phyloP scores from a whole-genome alignment of 73 alveolate genomes.

The Stentor roeselii region DNA sequence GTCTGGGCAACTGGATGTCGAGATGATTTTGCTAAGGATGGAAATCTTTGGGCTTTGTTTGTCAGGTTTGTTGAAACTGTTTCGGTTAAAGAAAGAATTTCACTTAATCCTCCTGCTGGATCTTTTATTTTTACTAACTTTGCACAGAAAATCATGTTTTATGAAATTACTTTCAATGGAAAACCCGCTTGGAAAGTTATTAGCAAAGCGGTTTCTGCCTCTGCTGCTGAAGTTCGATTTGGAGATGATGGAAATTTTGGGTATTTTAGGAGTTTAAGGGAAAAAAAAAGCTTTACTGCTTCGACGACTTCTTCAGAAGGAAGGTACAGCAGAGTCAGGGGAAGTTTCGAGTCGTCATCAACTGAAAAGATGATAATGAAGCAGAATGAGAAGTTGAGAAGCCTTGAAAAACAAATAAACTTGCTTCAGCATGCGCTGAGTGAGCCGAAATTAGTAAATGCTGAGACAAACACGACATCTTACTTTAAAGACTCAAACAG shows the following conservation, averaged over 20 bases:
- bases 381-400: not conserved
- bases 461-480: conserved; percentile 10
- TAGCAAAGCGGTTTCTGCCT: not conserved
- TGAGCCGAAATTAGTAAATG: conserved; percentile 6
- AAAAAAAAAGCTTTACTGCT: conserved; percentile 6
- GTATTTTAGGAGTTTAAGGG: not conserved
- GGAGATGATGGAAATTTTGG: not conserved
- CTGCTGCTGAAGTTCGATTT: not conserved
- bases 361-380: not conserved
- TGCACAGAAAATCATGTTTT: conserved; percentile 14
- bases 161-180: not conserved
- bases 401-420: conserved; percentile 18
- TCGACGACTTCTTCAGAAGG: not conserved
- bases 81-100: conserved; percentile 23
- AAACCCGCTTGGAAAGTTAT: conserved; percentile 6
- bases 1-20: conserved; percentile 21
- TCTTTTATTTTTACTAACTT: conserved; percentile 16
- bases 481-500: not conserved
- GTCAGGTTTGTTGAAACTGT: conserved; percentile 23
- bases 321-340: conserved; percentile 2
- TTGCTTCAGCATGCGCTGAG: not conserved
- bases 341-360: not conserved
- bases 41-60: not conserved
- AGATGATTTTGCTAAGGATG: not conserved
- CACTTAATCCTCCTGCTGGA: conserved; percentile 1